Evolutionary conservation across 176 grass and related monocot genomes (phyloP), one percentile per base, ranked within the genome.

Genomic region (Avena sativa): DNA sequence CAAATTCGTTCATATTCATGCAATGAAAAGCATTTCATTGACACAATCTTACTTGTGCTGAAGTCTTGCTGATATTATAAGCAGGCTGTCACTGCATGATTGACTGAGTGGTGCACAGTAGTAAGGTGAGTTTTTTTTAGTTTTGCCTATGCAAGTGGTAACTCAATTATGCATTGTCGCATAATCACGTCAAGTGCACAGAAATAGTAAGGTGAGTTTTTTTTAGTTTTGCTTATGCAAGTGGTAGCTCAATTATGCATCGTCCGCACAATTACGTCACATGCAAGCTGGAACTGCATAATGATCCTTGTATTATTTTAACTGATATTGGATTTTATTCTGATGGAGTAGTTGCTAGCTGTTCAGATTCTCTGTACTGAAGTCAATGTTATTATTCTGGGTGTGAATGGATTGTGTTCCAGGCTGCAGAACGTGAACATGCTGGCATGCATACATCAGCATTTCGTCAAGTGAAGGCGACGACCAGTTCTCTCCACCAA

Each of bases 11-110:
- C 19, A 5, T 36, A 4, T 23, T 8, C 34, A 70, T 83, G 15
- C 21, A 58, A 46, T 26, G 47, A 5, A 60, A 70, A 50, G 0
- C 46, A 12, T 71, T 59, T 17, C 75, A 52, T 5, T 43, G 23
- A 16, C 13, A 46, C 21, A 16, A 49, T 12, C 36, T 17, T 26
- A 25, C 51, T 65, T 63, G 7, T n/a, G 20, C 44, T 53, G 44
- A 65, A 75, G 32, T 68, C n/a, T 69, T 78, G 62, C 61, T 59
- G 82, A 46, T 61, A 74, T 14, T 48, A n/a, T 47, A 84, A 74
- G 8, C 66, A 44, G 81, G 52, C 26, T n/a, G 2, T 6, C 28
- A 55, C 63, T 57, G 4, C 61, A 25, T 28, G 66, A 17, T 12
- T 11, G 64, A 38, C 74, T 4, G 14, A 43, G 51, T 19, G 19